Evolutionary conservation across 768 basidiomycete genomes (phyloP).

Genomic region (Paxillus rubicundulus): DNA sequence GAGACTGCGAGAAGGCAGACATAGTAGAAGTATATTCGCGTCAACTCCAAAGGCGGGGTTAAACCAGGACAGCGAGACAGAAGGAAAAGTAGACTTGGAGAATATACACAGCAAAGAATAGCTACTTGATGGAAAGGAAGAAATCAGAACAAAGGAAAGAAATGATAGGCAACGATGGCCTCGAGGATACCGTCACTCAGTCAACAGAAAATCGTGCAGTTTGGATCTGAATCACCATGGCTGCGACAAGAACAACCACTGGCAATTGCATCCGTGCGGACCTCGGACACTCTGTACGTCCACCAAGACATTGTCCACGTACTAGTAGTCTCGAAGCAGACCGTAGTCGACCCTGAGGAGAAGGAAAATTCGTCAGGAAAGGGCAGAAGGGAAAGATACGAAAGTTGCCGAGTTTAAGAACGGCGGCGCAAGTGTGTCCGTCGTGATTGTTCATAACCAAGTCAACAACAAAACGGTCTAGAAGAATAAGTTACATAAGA

Average conservation of each 20-base stretch:
- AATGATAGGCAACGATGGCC: conserved; percentile 2
- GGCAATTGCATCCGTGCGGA: conserved; percentile 9
- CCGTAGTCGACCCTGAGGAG: not conserved
- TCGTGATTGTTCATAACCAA: not conserved
- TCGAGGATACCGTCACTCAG: conserved; percentile 2
- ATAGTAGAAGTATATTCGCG: conserved; percentile 19
- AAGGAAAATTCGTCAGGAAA: not conserved
- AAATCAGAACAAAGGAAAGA: conserved; percentile 18
- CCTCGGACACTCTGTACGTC: conserved; percentile 20
- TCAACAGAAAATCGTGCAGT: conserved; percentile 4
- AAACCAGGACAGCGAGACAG: not conserved
- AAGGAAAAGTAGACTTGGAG: conserved; percentile 1
- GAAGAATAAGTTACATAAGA: not conserved
- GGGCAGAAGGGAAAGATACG: not conserved
- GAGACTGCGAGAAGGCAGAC: conserved; percentile 15
- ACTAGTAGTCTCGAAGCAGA: not conserved
- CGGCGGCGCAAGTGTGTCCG: not conserved
- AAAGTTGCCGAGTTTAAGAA: not conserved
- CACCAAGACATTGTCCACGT: not conserved
- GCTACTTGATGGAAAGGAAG: conserved; percentile 10
- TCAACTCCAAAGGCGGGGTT: conserved; percentile 6
- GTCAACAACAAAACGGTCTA: not conserved
- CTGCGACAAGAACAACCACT: not conserved
- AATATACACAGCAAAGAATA: conserved; percentile 22
- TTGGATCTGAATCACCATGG: conserved; percentile 2